Evolutionary conservation across 768 basidiomycete species (phyloP), one percentile per base, ranked within the genome.

Genomic region (Tulasnella sp.): DNA sequence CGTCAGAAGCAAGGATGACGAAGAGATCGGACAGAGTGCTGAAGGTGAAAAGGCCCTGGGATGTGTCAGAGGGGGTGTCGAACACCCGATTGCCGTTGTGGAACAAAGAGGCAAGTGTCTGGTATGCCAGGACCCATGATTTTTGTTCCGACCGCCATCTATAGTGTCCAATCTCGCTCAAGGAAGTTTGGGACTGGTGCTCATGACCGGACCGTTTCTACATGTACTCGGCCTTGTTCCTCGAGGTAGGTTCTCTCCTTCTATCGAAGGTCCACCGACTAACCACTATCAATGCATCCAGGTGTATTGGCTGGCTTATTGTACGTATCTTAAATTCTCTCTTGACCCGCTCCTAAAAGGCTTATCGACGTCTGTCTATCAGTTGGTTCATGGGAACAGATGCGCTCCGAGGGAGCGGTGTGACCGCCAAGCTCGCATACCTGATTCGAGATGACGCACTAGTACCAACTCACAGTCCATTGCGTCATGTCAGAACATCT

Each of bases 311-410:
- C 88, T 12, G 90, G 90, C 1, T 72, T 92, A 15, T 94, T 94
- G 86, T 90, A 62, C 68, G 79, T 73, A 23, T 14, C 9, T 57
- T 25, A 19, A 31, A 57, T n/a, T 29, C 34, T 48, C 19, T 40
- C 49, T 36, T 25, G 5, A 32, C 6, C n/a, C 37, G 12, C 36
- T 43, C 39, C n/a, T 32, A 21, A 32, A 17, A 58, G 29, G 53
- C 29, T 35, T 7, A 36, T 31, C 9, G 15, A 40, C 2, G 41
- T 31, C 41, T 63, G 53, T 43, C 27, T 60, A 11, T 15, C 54
- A 85, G 84, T 68, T 92, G 89, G 89, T 92, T 82, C 67, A 94
- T 97, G 87, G 92, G 92, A 12, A 77, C 77, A 32, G 85, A 86
- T 57, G 86, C 87, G 0, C 75, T 97, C 12, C 76, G 75, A 14